phyloP scores from a whole-genome alignment of 441 rosid genomes.

The Populus hybrid region DNA sequence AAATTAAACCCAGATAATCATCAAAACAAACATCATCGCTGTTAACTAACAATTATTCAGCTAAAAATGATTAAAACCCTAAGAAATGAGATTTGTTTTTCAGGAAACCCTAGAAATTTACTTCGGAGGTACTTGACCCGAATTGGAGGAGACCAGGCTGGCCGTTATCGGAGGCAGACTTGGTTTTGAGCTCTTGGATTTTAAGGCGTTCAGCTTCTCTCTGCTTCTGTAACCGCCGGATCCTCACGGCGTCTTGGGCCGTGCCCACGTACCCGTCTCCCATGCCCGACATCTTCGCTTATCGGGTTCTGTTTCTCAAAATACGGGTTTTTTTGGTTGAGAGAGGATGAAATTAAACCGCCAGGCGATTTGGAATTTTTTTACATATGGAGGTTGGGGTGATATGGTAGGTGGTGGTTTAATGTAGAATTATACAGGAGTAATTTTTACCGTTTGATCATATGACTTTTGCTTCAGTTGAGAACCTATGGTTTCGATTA shows the following conservation, averaged over 20 bases:
- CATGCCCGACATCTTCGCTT: slow-evolving; percentile 88
- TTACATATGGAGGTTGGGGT: not conserved
- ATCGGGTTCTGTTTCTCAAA: not conserved
- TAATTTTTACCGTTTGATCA: not conserved
- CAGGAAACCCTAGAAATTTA: slow-evolving; percentile 20
- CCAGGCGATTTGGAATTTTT: not conserved
- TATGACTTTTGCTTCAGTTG: not conserved
- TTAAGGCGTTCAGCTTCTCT: slow-evolving; percentile 94
- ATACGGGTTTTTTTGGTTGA: not conserved
- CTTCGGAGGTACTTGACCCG: slow-evolving; percentile 94
- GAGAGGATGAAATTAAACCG: not conserved
- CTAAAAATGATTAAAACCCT: not conserved
- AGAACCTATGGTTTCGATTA: not conserved
- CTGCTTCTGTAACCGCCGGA: slow-evolving; percentile 94
- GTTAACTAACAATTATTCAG: not conserved
- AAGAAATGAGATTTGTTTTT: not conserved
- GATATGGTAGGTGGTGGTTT: not conserved
- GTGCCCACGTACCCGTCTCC: slow-evolving; percentile 99
- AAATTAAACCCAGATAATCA: not conserved
- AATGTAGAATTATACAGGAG: not conserved
- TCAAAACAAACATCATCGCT: not conserved
- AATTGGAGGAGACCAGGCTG: slow-evolving; percentile 97
- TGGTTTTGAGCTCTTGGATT: slow-evolving; percentile 87
- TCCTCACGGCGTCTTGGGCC: slow-evolving; percentile 95
- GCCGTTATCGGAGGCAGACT: slow-evolving; percentile 69